Conservation (phyloP, 352 stramenopile genomes). For the Globisporangium yorkense region DNA sequence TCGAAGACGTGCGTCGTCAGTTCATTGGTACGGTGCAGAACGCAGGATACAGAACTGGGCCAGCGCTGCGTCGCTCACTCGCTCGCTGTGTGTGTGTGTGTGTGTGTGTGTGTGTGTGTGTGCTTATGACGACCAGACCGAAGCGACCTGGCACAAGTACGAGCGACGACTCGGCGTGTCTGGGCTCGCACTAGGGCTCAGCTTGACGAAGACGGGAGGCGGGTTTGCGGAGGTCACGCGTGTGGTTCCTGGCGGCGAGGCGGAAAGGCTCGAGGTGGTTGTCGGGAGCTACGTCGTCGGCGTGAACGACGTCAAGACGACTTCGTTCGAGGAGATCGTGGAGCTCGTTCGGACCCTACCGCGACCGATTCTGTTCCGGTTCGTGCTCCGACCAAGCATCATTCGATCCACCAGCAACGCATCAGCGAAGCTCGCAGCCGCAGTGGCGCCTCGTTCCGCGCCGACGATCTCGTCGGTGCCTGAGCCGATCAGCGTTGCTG, state of each 20-base stretch:
- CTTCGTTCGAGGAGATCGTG: constrained; percentile 73
- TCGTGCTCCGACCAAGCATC: constrained; percentile 37
- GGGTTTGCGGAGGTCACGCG: constrained; percentile 69
- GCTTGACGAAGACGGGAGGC: constrained; percentile 55
- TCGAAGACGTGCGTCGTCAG: constrained; percentile 52
- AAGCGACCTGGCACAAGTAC: constrained; percentile 55
- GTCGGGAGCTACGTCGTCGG: constrained; percentile 74
- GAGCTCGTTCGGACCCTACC: constrained; percentile 38
- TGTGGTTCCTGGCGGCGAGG: constrained; percentile 46
- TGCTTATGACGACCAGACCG: constrained; percentile 13
- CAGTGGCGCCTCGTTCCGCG: constrained; percentile 6
- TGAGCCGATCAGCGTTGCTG: constrained; percentile 50
- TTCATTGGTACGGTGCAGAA: constrained; percentile 23
- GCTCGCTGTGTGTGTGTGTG: constrained; percentile 3
- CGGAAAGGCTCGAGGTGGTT: constrained; percentile 52
- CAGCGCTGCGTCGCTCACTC: background rate
- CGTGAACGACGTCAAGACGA: constrained; percentile 48
- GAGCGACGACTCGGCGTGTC: constrained; percentile 40
- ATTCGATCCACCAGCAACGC: background rate
- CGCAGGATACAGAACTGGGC: background rate
- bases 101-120: constrained; percentile 1
- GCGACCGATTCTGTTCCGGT: constrained; percentile 61
- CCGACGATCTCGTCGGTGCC: constrained; percentile 50
- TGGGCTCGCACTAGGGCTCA: constrained; percentile 54
- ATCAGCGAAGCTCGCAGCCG: background rate